A percentile compares a stretch with the other conserved stretches of the same genome.
Evolutionary conservation across 1,284 basidiomycete genomes (phyloP).

Genomic region (Ustilago curta): DNA sequence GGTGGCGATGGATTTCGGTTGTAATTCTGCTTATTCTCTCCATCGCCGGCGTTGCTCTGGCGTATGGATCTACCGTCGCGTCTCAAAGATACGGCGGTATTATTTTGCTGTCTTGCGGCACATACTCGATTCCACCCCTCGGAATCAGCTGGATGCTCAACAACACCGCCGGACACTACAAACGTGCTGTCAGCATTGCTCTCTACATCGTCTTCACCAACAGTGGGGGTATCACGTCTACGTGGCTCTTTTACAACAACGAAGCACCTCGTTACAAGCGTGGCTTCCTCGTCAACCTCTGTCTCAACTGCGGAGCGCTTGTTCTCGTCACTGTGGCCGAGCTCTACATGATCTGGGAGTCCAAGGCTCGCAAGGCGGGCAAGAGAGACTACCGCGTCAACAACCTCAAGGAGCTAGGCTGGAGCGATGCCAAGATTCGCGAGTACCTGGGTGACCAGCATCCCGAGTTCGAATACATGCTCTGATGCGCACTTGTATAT

Average conservation of each 20-base stretch:
- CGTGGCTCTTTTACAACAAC: slow-evolving; percentile 56
- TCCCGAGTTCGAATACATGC: slow-evolving; percentile 56
- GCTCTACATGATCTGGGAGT: slow-evolving; percentile 54
- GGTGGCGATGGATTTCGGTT: slow-evolving; percentile 47
- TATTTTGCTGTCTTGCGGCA: slow-evolving; percentile 54
- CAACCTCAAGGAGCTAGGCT: slow-evolving; percentile 42
- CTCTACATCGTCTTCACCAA: slow-evolving; percentile 62
- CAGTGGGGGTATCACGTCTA: slow-evolving; percentile 51
- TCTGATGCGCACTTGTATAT: slow-evolving; percentile 19
- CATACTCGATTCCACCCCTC: slow-evolving; percentile 48
- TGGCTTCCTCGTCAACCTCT: slow-evolving; percentile 57
- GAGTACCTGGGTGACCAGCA: slow-evolving; percentile 62
- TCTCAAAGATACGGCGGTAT: slow-evolving; percentile 58
- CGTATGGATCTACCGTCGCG: slow-evolving; percentile 40
- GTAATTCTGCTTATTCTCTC: slow-evolving; percentile 44
- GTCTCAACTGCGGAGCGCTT: slow-evolving; percentile 39
- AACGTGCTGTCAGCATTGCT: slow-evolving; percentile 58
- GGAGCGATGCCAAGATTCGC: slow-evolving; percentile 53
- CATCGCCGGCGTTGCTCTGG: slow-evolving; percentile 52
- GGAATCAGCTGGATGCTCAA: slow-evolving; percentile 58
- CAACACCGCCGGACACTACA: slow-evolving; percentile 54
- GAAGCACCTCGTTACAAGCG: slow-evolving; percentile 51
- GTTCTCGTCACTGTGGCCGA: slow-evolving; percentile 51
- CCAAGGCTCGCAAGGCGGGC: slow-evolving; percentile 42
- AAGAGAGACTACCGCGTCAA: slow-evolving; percentile 52